Evolutionary conservation across 306 rosid species (phyloP).

Genomic region (Medicago lupulina): DNA sequence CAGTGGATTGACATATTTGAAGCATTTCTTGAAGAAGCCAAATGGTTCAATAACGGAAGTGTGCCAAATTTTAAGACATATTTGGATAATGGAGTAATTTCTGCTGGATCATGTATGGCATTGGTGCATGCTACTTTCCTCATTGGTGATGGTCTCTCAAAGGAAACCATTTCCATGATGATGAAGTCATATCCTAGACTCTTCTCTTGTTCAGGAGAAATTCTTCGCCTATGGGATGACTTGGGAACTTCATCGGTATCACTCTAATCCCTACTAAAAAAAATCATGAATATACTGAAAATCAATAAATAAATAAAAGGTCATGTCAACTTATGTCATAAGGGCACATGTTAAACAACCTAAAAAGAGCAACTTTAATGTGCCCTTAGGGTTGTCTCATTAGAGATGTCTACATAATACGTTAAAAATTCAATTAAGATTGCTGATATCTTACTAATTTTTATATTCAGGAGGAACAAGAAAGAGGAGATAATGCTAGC

Average conservation of each 20-base stretch:
- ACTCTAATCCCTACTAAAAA: background rate
- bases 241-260: constrained; percentile 55
- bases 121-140: constrained; percentile 54
- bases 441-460: background rate
- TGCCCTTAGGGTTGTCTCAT: too few species aligned
- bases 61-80: constrained; percentile 42
- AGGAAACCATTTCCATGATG: constrained; percentile 45
- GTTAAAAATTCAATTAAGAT: too few species aligned
- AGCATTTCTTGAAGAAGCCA: constrained; percentile 58
- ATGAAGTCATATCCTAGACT: constrained; percentile 53
- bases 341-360: too few species aligned
- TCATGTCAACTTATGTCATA: too few species aligned
- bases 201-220: constrained; percentile 52
- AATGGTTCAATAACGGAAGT: constrained; percentile 47
- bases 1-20: constrained; percentile 62
- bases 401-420: too few species aligned
- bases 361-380: too few species aligned
- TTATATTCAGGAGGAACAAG: constrained; percentile 51
- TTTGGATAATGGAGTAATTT: constrained; percentile 52
- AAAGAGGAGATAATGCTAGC: constrained; percentile 54
- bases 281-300: background rate
- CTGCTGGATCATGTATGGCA: constrained; percentile 60
- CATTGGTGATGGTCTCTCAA: constrained; percentile 44
- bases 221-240: constrained; percentile 59
- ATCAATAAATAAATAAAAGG: too few species aligned